phyloP scores from a whole-genome alignment of 371 early-diverging fungal genomes.

The Mucor lusitanicus region DNA sequence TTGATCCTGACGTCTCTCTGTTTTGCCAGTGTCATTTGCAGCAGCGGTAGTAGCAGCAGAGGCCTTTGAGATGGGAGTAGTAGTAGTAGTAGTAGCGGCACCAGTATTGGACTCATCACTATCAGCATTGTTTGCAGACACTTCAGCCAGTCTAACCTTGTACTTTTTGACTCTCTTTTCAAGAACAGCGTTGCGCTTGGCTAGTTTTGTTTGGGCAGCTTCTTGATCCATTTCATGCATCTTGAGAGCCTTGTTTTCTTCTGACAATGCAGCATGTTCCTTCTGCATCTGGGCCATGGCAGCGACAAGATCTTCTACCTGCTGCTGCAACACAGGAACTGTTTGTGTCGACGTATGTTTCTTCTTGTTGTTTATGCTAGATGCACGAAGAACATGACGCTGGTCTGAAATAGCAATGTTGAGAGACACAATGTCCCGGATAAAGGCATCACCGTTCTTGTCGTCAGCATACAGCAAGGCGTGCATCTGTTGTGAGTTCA shows the following conservation, averaged over 20 bases:
- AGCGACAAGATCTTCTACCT: slow-evolving; percentile 57
- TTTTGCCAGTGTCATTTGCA: background rate
- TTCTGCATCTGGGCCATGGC: slow-evolving; percentile 55
- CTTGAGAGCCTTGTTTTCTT: slow-evolving; percentile 47
- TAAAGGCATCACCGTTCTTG: slow-evolving; percentile 54
- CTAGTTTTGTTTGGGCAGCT: slow-evolving; percentile 31
- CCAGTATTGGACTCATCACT: background rate
- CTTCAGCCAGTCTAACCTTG: slow-evolving; percentile 35
- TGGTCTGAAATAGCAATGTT: background rate
- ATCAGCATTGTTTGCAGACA: background rate
- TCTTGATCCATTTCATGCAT: slow-evolving; percentile 56
- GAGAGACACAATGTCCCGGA: slow-evolving; percentile 63
- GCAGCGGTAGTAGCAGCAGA: background rate
- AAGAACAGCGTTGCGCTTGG: slow-evolving; percentile 33
- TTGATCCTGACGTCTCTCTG: slow-evolving; percentile 15
- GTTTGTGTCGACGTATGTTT: background rate
- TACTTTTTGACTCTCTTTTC: slow-evolving; percentile 42
- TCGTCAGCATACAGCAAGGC: background rate
- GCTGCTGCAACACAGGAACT: slow-evolving; percentile 40
- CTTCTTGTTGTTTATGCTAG: background rate
- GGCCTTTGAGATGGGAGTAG: background rate
- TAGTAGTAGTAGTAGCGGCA: background rate
- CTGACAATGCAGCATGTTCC: slow-evolving; percentile 51
- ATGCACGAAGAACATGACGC: background rate
- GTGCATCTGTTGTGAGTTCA: background rate